Conservation (phyloP, 2,329 filamentous ascomycete species). For the Tolypocladium tundrense region DNA sequence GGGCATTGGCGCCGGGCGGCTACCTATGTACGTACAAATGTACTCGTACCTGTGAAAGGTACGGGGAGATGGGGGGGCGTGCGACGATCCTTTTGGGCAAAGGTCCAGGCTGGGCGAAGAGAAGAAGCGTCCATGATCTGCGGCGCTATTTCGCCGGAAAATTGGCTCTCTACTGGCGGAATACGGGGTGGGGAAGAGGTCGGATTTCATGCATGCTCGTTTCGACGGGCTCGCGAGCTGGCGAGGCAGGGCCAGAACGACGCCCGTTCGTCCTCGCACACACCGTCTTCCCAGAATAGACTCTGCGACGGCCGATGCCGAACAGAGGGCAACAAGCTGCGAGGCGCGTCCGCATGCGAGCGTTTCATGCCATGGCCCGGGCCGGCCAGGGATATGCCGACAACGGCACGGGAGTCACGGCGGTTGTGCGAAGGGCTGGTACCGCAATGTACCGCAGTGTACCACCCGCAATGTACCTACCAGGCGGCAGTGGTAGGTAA, state of each 20-base stretch:
- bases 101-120: background rate
- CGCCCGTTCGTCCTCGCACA: background rate
- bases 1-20: too few relatives aligned
- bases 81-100: background rate
- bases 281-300: background rate
- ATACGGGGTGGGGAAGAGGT: background rate
- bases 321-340: background rate
- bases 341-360: background rate
- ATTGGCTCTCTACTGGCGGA: background rate
- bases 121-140: background rate
- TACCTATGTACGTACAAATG: too few relatives aligned
- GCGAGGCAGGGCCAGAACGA: background rate
- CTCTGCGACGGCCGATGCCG: background rate
- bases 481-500: background rate
- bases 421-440: too few relatives aligned
- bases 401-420: background rate
- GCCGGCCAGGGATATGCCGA: background rate
- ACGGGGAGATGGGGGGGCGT: background rate
- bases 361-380: background rate
- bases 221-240: background rate
- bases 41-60: too few relatives aligned
- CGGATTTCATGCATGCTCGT: background rate
- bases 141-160: background rate
- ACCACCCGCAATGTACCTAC: too few relatives aligned
- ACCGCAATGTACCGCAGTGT: too few relatives aligned